Conservation (phyloP, 805 yeast species). For the Sugiyamaella floridensis region DNA sequence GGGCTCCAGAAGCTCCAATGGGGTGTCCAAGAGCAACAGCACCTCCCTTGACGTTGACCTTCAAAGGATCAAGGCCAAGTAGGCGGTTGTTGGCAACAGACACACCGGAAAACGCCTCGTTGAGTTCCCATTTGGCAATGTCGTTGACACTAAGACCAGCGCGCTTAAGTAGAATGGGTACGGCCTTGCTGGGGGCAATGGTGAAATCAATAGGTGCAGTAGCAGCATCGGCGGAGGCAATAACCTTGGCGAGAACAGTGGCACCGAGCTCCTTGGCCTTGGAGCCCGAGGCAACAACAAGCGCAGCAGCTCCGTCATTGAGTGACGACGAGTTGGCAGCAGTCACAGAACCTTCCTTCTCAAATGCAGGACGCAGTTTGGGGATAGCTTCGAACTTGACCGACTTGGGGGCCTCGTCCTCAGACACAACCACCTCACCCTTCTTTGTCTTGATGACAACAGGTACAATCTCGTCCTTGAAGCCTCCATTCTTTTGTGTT, state of each 20-base stretch:
- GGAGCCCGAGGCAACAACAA: slow-evolving; percentile 71
- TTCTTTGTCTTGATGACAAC: slow-evolving; percentile 59
- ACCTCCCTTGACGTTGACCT: slow-evolving; percentile 89
- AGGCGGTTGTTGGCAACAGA: slow-evolving; percentile 83
- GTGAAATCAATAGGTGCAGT: slow-evolving; percentile 88
- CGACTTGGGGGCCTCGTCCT: slow-evolving; percentile 72
- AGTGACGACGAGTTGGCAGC: slow-evolving; percentile 92
- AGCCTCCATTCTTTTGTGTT: slow-evolving; percentile 69
- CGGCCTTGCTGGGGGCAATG: slow-evolving; percentile 86
- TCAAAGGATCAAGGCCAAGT: slow-evolving; percentile 54
- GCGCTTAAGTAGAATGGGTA: slow-evolving; percentile 84
- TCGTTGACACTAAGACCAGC: slow-evolving; percentile 59
- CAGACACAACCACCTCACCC: slow-evolving; percentile 61
- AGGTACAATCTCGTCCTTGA: slow-evolving; percentile 72
- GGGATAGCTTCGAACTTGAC: slow-evolving; percentile 65
- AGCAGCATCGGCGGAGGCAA: slow-evolving; percentile 96
- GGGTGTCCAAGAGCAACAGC: slow-evolving; percentile 96
- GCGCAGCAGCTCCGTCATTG: slow-evolving; percentile 95
- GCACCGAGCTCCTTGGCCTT: slow-evolving; percentile 71
- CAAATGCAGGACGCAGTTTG: slow-evolving; percentile 82
- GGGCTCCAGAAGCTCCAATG: slow-evolving; percentile 90
- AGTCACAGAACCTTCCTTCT: slow-evolving; percentile 89
- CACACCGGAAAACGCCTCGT: slow-evolving; percentile 97
- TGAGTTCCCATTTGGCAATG: slow-evolving; percentile 81
- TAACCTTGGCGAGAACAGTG: slow-evolving; percentile 63